Conservation (phyloP, 768 basidiomycete species). For the Xerocomellus dryophilus region DNA sequence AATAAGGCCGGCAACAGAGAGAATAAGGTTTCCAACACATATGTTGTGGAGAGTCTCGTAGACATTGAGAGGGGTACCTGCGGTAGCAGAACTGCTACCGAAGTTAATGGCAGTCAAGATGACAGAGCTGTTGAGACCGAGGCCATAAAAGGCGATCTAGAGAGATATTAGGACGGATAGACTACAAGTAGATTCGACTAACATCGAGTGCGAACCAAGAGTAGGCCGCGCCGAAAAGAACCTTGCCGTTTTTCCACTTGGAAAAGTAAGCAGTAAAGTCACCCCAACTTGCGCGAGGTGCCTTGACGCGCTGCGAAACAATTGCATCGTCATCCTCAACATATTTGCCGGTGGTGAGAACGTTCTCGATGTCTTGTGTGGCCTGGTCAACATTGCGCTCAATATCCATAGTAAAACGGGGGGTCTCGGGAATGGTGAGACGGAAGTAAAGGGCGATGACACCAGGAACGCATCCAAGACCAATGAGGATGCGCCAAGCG, state of each 20-base stretch:
- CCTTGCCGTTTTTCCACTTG: constrained; percentile 74
- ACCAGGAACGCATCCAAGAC: constrained; percentile 81
- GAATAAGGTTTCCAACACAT: constrained; percentile 71
- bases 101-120: constrained; percentile 70
- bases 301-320: constrained; percentile 53
- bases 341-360: constrained; percentile 49
- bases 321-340: constrained; percentile 49
- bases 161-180: constrained; percentile 1
- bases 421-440: constrained; percentile 89
- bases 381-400: constrained; percentile 80
- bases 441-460: constrained; percentile 86
- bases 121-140: constrained; percentile 79
- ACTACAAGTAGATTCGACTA: constrained; percentile 24
- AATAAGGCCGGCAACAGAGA: constrained; percentile 75
- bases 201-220: constrained; percentile 90
- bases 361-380: constrained; percentile 65
- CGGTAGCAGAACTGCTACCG: constrained; percentile 40
- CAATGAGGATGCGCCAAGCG: constrained; percentile 86
- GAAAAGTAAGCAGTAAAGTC: constrained; percentile 73
- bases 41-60: constrained; percentile 63
- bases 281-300: constrained; percentile 62
- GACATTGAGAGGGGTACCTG: constrained; percentile 36
- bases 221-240: constrained; percentile 73
- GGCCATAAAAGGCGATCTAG: constrained; percentile 84
- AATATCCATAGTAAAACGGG: constrained; percentile 90